A percentile compares a stretch with the other conserved stretches of the same genome.
Evolutionary conservation across 2,329 filamentous ascomycete genomes (phyloP).

Genomic region (Nemania abortiva): DNA sequence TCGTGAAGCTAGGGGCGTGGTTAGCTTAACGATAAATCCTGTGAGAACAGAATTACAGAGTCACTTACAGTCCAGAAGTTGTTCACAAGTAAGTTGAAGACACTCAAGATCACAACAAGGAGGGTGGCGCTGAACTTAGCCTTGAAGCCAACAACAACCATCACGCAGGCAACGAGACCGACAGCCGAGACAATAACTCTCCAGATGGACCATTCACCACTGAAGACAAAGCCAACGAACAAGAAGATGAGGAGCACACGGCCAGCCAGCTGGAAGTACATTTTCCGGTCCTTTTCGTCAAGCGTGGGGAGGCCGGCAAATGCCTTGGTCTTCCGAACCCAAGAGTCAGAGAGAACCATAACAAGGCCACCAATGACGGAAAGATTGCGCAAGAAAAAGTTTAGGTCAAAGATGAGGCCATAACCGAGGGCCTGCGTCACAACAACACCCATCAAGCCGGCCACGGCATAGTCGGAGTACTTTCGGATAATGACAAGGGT

Average conservation of each 20-base stretch:
- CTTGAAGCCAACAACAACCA: constrained; percentile 99
- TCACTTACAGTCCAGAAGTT: constrained; percentile 98
- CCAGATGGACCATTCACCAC: constrained; percentile 91
- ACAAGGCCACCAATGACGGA: constrained; percentile 96
- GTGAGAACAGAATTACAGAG: background rate
- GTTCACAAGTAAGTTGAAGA: constrained; percentile 98
- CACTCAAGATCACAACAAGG: constrained; percentile 91
- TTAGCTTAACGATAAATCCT: constrained; percentile 44
- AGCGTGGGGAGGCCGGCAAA: constrained; percentile 93
- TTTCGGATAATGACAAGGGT: constrained; percentile 89
- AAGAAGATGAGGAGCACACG: constrained; percentile 97
- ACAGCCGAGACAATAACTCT: constrained; percentile 85
- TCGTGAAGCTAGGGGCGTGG: constrained; percentile 79
- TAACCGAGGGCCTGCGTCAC: constrained; percentile 95
- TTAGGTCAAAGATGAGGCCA: constrained; percentile 97
- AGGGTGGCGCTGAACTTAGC: constrained; percentile 98
- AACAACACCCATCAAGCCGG: constrained; percentile 89
- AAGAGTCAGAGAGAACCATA: constrained; percentile 98
- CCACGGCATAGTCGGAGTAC: constrained; percentile 92
- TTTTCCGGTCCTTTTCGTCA: constrained; percentile 99
- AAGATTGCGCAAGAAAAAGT: constrained; percentile 99
- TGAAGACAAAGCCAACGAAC: constrained; percentile 96
- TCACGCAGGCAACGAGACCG: constrained; percentile 91
- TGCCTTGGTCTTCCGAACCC: constrained; percentile 97
- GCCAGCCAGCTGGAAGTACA: constrained; percentile 99